These are phyloP conservation scores for Entophlyctis luteolus DNA, from an alignment of 192 early-diverging fungal genomes.

Conservation along the genomic window DNA sequence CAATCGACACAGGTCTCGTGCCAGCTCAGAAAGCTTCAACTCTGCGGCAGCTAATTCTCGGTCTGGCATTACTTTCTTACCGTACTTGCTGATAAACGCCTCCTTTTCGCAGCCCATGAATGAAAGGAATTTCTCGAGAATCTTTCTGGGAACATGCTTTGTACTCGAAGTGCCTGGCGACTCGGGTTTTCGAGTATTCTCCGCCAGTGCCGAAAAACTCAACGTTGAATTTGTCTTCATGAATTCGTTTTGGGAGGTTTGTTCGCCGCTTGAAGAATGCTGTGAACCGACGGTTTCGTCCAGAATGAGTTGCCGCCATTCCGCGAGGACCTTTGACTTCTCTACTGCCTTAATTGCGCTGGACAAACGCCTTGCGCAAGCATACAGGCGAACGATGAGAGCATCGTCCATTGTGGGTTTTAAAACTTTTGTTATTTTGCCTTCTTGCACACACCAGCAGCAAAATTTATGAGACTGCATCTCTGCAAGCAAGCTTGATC, in stretches of 20 bases:
- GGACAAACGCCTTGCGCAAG: background rate
- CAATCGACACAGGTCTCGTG: background rate
- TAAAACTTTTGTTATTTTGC: too few relatives aligned
- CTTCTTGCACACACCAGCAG: too few relatives aligned
- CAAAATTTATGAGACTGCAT: too few relatives aligned
- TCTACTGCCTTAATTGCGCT: background rate
- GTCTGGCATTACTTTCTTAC: background rate
- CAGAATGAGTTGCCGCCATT: background rate
- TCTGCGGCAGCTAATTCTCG: background rate
- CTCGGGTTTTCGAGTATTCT: background rate
- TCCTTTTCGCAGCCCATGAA: background rate
- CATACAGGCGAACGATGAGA: background rate
- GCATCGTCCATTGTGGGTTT: too few relatives aligned
- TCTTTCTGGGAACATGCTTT: background rate
- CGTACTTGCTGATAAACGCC: background rate
- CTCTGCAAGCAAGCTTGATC: too few relatives aligned
- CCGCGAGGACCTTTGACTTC: background rate
- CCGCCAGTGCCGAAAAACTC: background rate
- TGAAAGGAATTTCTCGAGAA: background rate
- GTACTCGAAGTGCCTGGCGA: background rate
- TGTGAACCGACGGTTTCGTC: background rate
- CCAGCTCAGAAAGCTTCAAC: background rate
- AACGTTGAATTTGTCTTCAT: too few relatives aligned
- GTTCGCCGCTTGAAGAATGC: background rate
- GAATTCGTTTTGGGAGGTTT: background rate